phyloP scores from a whole-genome alignment of 768 basidiomycete genomes.

The Neoboletus subvelutipes region DNA sequence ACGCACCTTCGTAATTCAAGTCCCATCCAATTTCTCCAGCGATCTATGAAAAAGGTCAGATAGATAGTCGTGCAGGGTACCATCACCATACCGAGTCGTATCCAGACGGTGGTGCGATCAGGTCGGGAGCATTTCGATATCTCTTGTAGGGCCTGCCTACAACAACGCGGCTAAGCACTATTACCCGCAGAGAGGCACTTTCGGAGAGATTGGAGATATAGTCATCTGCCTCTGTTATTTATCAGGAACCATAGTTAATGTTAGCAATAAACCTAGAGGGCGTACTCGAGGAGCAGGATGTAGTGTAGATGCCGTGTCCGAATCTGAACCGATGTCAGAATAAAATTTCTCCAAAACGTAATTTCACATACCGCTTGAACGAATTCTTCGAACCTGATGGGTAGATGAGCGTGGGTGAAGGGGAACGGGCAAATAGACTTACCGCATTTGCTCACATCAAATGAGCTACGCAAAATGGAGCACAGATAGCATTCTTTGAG shows the following conservation, averaged over 20 bases:
- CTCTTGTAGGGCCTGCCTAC: slow-evolving; percentile 57
- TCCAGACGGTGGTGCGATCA: slow-evolving; percentile 53
- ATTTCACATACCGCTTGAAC: slow-evolving; percentile 43
- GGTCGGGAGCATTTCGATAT: slow-evolving; percentile 45
- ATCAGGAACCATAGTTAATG: slow-evolving; percentile 1
- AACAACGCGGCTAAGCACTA: slow-evolving; percentile 62
- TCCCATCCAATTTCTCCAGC: slow-evolving; percentile 62
- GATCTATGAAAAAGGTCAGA: slow-evolving; percentile 38
- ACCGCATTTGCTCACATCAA: slow-evolving; percentile 61
- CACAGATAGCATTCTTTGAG: slow-evolving; percentile 55
- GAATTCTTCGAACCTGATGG: slow-evolving; percentile 51
- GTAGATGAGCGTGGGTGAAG: slow-evolving; percentile 9
- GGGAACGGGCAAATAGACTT: slow-evolving; percentile 17
- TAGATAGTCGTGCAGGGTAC: neutral
- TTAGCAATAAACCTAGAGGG: neutral
- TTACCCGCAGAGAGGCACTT: slow-evolving; percentile 44
- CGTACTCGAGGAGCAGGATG: slow-evolving; percentile 64
- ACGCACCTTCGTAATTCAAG: slow-evolving; percentile 56
- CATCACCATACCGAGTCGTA: slow-evolving; percentile 54
- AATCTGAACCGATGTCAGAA: slow-evolving; percentile 42
- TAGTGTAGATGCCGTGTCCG: slow-evolving; percentile 69
- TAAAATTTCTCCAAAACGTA: neutral
- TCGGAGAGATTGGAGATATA: slow-evolving; percentile 48
- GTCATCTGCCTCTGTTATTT: slow-evolving; percentile 60
- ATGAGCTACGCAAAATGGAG: slow-evolving; percentile 55